Evolutionary conservation across 2,329 filamentous ascomycete genomes (phyloP).

Genomic region (Aspergillus eucalypticola): DNA sequence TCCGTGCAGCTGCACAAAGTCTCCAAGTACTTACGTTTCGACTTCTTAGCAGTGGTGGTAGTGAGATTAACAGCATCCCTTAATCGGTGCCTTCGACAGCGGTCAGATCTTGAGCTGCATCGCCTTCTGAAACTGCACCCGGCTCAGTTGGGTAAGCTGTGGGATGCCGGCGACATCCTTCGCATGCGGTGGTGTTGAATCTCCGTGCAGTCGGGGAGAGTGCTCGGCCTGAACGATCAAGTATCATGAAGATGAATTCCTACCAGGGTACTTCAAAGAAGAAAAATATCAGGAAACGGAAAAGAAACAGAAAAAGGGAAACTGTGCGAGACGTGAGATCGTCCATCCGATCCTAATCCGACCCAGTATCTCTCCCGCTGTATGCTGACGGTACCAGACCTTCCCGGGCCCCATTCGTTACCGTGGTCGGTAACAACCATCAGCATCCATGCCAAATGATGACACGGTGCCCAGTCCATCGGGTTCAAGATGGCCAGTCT

Average conservation of each 20-base stretch:
- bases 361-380: not conserved
- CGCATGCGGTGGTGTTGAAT: not conserved
- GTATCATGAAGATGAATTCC: not conserved
- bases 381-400: constrained; percentile 4
- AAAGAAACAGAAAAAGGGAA: not conserved
- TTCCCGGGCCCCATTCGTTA: constrained; percentile 2
- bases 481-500: not conserved
- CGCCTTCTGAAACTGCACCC: not conserved
- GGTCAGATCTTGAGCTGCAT: not conserved
- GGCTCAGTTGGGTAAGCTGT: not conserved
- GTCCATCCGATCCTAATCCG: not conserved
- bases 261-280: not conserved
- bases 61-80: not conserved
- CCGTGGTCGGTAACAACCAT: constrained; percentile 9
- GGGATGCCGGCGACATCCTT: too few species aligned
- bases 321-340: constrained; percentile 3
- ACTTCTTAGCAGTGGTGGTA: too few species aligned
- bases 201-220: not conserved
- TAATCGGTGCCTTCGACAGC: not conserved
- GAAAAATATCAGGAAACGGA: too few species aligned
- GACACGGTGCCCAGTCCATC: not conserved
- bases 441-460: not conserved
- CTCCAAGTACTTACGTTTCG: not conserved
- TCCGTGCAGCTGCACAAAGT: constrained; percentile 13
- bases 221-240: not conserved